phyloP scores from a whole-genome alignment of 306 rosid species.

The Echinosophora koreensis region DNA sequence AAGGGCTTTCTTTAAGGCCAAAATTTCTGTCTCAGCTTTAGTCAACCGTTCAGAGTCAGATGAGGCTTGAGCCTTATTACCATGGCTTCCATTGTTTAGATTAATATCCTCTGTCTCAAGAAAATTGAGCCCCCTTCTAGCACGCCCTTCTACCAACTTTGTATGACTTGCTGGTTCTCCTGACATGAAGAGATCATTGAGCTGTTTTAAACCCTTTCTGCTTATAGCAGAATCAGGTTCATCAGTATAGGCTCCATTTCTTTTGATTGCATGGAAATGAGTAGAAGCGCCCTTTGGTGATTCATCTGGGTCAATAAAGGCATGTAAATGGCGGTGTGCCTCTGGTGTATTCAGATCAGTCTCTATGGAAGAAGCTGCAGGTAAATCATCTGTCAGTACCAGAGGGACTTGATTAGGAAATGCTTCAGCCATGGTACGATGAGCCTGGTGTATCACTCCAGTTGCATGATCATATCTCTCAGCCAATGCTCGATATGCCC shows the following conservation, averaged over 20 bases:
- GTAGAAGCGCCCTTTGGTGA: constrained; percentile 61
- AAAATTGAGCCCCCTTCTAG: constrained; percentile 80
- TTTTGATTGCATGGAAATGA: constrained; percentile 55
- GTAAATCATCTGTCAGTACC: constrained; percentile 65
- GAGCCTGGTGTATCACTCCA: constrained; percentile 96
- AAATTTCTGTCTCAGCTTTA: constrained; percentile 80
- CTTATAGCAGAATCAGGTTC: constrained; percentile 59
- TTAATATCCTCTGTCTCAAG: constrained; percentile 53
- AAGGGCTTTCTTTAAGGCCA: constrained; percentile 76
- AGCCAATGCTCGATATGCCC: constrained; percentile 97
- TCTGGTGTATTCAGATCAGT: constrained; percentile 70
- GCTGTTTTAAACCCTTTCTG: constrained; percentile 68
- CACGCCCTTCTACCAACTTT: constrained; percentile 55
- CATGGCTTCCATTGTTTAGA: constrained; percentile 56
- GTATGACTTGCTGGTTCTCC: constrained; percentile 54
- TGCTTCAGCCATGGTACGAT: constrained; percentile 94
- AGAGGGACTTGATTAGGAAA: constrained; percentile 92
- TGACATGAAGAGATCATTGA: constrained; percentile 65
- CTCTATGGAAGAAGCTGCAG: constrained; percentile 55
- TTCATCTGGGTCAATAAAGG: constrained; percentile 64
- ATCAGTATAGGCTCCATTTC: constrained; percentile 67
- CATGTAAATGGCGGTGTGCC: constrained; percentile 47
- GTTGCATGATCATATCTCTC: constrained; percentile 98
- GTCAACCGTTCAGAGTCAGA: constrained; percentile 70
- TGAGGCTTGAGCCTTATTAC: constrained; percentile 43